phyloP scores from a whole-genome alignment of 2,329 filamentous ascomycete species.

The Penicillium polonicum region DNA sequence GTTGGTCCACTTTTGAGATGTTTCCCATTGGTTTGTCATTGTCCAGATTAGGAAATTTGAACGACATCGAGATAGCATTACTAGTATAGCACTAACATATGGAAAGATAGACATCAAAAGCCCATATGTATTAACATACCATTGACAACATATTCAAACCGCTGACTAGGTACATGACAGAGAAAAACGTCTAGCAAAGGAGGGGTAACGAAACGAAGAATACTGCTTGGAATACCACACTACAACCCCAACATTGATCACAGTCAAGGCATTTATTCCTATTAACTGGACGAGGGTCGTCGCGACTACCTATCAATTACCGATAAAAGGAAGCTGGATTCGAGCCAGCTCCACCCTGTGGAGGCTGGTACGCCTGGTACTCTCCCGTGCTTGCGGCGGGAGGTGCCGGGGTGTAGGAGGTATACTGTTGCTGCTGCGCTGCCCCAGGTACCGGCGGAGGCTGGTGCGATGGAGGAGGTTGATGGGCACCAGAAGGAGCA shows the following conservation, averaged over 20 bases:
- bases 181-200: conserved; percentile 10
- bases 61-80: not conserved
- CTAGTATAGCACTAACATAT: not conserved
- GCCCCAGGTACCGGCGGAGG: conserved; percentile 37
- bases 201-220: not conserved
- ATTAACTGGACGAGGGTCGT: not conserved
- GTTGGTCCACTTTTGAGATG: not conserved
- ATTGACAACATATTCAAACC: conserved; percentile 9
- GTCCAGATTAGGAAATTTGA: not conserved
- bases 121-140: conserved; percentile 20
- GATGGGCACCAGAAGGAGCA: conserved; percentile 29
- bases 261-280: not conserved
- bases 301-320: conserved; percentile 18
- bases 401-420: conserved; percentile 27
- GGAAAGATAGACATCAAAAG: not conserved
- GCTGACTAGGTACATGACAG: conserved; percentile 15
- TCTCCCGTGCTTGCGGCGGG: conserved; percentile 25
- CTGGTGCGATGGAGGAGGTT: conserved; percentile 35
- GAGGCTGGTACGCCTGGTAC: conserved; percentile 42
- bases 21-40: not conserved
- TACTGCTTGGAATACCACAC: not conserved
- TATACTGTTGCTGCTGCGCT: conserved; percentile 35
- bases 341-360: conserved; percentile 31
- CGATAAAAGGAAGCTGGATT: conserved; percentile 44
- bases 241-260: conserved; percentile 1